phyloP scores from a whole-genome alignment of 192 early-diverging fungal species.

The Kickxella alabastrina region DNA sequence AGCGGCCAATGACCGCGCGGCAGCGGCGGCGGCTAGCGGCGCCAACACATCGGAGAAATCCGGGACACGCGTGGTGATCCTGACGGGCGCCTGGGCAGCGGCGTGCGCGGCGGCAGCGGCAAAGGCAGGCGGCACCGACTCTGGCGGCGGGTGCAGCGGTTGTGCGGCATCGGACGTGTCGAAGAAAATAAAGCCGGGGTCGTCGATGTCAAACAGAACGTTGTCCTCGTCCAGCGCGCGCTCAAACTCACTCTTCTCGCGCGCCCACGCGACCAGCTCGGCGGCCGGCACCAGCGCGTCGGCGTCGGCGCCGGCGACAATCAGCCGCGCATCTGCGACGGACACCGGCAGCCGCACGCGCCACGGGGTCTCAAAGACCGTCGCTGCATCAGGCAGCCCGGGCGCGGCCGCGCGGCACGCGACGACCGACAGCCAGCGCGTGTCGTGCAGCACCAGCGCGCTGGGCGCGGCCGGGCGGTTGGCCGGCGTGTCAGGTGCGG shows the following conservation, averaged over 20 bases:
- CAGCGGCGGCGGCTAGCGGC: not conserved
- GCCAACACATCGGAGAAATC: conserved; percentile 41
- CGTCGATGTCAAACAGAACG: conserved; percentile 51
- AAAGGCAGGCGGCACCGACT: not conserved
- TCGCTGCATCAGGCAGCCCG: conserved; percentile 30
- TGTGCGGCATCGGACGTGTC: conserved; percentile 33
- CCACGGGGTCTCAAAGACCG: conserved; percentile 50
- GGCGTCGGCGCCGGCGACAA: conserved; percentile 30
- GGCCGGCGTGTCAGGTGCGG: conserved; percentile 10
- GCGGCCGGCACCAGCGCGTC: conserved; percentile 43
- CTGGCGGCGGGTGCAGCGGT: too few relatives aligned
- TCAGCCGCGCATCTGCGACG: conserved; percentile 23
- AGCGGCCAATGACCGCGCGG: not conserved
- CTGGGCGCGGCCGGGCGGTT: conserved; percentile 28
- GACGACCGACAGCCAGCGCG: conserved; percentile 43
- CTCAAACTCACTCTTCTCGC: conserved; percentile 51
- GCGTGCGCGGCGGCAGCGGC: conserved; percentile 1
- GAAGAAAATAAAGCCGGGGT: conserved; percentile 49
- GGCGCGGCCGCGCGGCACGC: conserved; percentile 23
- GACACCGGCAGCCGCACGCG: conserved; percentile 24
- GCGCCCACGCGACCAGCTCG: conserved; percentile 40
- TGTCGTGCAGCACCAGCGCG: conserved; percentile 48
- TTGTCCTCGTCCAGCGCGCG: conserved; percentile 51
- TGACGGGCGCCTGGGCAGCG: conserved; percentile 29
- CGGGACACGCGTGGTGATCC: conserved; percentile 39